These are phyloP conservation scores for Hypoxylon sp. DNA, from an alignment of 2,329 filamentous ascomycete genomes.

Conservation along the genomic window DNA sequence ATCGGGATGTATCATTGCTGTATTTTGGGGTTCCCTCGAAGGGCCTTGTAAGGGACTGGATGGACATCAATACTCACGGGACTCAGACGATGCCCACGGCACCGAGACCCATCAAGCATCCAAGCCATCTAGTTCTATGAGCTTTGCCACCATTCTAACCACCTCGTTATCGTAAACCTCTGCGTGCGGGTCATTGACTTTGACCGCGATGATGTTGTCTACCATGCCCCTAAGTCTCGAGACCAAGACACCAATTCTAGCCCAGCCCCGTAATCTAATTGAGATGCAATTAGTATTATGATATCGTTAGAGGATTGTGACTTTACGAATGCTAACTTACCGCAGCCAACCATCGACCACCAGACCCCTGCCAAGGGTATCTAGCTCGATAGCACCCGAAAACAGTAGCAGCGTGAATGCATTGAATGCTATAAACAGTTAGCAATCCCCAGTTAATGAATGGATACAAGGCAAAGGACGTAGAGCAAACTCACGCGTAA, in stretches of 20 bases:
- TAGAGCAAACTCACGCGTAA: slow-evolving; percentile 78
- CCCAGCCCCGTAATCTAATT: slow-evolving; percentile 82
- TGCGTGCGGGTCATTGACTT: slow-evolving; percentile 80
- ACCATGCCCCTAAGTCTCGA: slow-evolving; percentile 87
- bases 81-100: neutral
- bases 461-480: neutral
- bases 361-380: slow-evolving; percentile 88
- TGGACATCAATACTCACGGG: neutral
- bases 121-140: slow-evolving; percentile 92
- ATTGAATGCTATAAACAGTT: slow-evolving; percentile 77
- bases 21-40: neutral
- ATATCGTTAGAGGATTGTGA: neutral
- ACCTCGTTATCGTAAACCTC: slow-evolving; percentile 75
- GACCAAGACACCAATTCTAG: slow-evolving; percentile 91
- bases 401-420: slow-evolving; percentile 91
- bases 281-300: slow-evolving; percentile 8
- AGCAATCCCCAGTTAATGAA: slow-evolving; percentile 15
- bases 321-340: slow-evolving; percentile 40
- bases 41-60: neutral
- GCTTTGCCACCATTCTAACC: slow-evolving; percentile 80
- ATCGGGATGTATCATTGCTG: slow-evolving; percentile 1
- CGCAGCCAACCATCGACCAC: slow-evolving; percentile 92
- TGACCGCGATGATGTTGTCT: slow-evolving; percentile 84
- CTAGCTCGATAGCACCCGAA: slow-evolving; percentile 85
- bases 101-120: slow-evolving; percentile 68